phyloP scores from a whole-genome alignment of 768 basidiomycete species.

The Pisolithus orientalis region DNA sequence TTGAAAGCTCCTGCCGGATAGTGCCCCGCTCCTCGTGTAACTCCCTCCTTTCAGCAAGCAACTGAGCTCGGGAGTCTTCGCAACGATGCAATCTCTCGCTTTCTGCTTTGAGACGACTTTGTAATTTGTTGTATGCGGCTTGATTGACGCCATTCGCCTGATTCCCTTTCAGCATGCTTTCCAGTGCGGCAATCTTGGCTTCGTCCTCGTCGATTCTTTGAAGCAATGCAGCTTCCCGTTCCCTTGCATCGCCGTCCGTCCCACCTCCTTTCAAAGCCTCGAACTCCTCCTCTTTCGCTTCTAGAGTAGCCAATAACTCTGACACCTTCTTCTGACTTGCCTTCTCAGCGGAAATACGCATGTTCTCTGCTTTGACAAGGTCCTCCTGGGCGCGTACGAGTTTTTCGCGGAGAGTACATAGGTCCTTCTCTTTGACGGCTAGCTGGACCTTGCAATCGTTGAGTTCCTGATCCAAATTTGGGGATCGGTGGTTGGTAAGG shows the following conservation, averaged over 20 bases:
- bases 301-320: slow-evolving; percentile 37
- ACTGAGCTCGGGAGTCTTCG: slow-evolving; percentile 38
- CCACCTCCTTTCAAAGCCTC: slow-evolving; percentile 33
- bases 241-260: slow-evolving; percentile 30
- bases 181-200: slow-evolving; percentile 54
- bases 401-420: slow-evolving; percentile 40
- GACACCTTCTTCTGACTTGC: slow-evolving; percentile 37
- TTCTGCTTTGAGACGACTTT: slow-evolving; percentile 37
- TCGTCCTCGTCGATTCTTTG: slow-evolving; percentile 70
- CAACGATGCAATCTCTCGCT: slow-evolving; percentile 31
- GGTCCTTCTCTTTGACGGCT: slow-evolving; percentile 38
- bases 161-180: slow-evolving; percentile 40
- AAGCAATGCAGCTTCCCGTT: slow-evolving; percentile 55
- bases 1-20: slow-evolving; percentile 28
- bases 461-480: slow-evolving; percentile 52
- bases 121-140: slow-evolving; percentile 36
- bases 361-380: slow-evolving; percentile 50
- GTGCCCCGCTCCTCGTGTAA: slow-evolving; percentile 39
- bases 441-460: slow-evolving; percentile 39
- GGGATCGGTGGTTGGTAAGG: slow-evolving; percentile 43
- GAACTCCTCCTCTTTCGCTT: slow-evolving; percentile 58
- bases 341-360: slow-evolving; percentile 49
- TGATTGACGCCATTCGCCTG: slow-evolving; percentile 27
- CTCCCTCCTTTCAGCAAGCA: slow-evolving; percentile 52
- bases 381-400: slow-evolving; percentile 43